phyloP scores from a whole-genome alignment of 2,329 filamentous ascomycete species.

The Aspergillus sp. region DNA sequence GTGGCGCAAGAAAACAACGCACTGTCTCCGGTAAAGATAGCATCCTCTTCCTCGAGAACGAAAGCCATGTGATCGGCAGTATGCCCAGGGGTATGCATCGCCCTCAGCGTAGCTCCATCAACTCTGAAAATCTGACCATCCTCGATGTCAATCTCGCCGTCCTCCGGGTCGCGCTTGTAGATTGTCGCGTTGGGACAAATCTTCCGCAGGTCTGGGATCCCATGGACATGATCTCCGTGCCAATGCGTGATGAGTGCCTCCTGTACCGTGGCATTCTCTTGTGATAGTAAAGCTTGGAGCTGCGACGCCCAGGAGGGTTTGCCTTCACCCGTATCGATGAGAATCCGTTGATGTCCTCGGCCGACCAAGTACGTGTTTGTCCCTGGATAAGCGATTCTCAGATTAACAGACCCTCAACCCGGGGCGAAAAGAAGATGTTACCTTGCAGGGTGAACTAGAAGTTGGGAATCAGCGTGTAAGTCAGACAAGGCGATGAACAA shows the following conservation, averaged over 20 bases:
- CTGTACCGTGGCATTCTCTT: conserved; percentile 69
- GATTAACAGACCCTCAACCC: neutral
- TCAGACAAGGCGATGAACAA: neutral
- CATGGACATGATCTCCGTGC: conserved; percentile 83
- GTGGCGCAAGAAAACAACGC: conserved; percentile 16
- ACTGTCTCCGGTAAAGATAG: conserved; percentile 84
- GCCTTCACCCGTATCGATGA: conserved; percentile 91
- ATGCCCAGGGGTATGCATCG: conserved; percentile 71
- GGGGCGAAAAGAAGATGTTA: conserved; percentile 13
- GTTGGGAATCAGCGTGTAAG: neutral
- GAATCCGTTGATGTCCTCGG: conserved; percentile 67
- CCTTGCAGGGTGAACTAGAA: conserved; percentile 60
- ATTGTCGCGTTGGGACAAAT: conserved; percentile 64
- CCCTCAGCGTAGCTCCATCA: conserved; percentile 60
- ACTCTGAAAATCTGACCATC: conserved; percentile 56
- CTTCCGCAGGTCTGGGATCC: conserved; percentile 66
- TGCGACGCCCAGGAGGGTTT: conserved; percentile 68
- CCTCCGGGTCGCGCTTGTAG: conserved; percentile 64
- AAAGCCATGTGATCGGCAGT: conserved; percentile 80
- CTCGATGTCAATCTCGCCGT: conserved; percentile 53
- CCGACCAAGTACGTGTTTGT: conserved; percentile 96
- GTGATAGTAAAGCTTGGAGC: conserved; percentile 62
- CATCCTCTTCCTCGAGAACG: conserved; percentile 71
- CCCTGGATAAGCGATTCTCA: conserved; percentile 42
- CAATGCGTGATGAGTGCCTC: conserved; percentile 81